These are phyloP conservation scores for Rhododendron griersonianum DNA, from an alignment of 148 eudicot species.

Conservation along the genomic window DNA sequence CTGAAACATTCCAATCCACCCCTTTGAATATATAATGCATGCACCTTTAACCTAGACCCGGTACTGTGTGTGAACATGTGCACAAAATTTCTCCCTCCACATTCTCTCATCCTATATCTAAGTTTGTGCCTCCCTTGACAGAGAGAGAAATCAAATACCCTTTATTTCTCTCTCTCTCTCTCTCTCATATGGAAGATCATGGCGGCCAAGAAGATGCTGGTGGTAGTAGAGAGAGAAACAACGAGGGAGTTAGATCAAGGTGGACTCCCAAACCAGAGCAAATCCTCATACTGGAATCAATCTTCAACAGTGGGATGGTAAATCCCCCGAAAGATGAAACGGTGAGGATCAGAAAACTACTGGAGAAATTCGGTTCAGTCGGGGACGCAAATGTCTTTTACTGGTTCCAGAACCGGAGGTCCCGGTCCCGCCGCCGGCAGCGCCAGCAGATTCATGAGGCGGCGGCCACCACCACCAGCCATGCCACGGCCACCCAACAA, in stretches of 20 bases:
- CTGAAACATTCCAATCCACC: background rate
- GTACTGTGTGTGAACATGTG: background rate
- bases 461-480: background rate
- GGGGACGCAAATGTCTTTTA: slow-evolving; percentile 91
- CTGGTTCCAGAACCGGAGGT: slow-evolving; percentile 94
- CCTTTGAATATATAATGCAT: slow-evolving; percentile 1
- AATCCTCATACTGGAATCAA: slow-evolving; percentile 75
- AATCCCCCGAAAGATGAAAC: slow-evolving; percentile 92
- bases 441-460: slow-evolving; percentile 64
- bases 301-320: slow-evolving; percentile 90
- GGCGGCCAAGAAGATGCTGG: background rate
- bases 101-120: background rate
- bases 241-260: slow-evolving; percentile 68
- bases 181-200: slow-evolving; percentile 14
- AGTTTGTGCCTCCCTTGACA: background rate
- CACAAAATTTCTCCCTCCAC: slow-evolving; percentile 8
- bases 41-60: slow-evolving; percentile 3
- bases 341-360: slow-evolving; percentile 60
- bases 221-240: slow-evolving; percentile 16
- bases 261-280: slow-evolving; percentile 96
- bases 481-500: background rate
- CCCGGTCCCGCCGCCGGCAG: slow-evolving; percentile 74
- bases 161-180: background rate
- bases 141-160: background rate
- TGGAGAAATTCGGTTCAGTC: slow-evolving; percentile 75